These are phyloP conservation scores for Heliamphora pulchella DNA, from an alignment of 179 eudicot genomes.

Conservation along the genomic window DNA sequence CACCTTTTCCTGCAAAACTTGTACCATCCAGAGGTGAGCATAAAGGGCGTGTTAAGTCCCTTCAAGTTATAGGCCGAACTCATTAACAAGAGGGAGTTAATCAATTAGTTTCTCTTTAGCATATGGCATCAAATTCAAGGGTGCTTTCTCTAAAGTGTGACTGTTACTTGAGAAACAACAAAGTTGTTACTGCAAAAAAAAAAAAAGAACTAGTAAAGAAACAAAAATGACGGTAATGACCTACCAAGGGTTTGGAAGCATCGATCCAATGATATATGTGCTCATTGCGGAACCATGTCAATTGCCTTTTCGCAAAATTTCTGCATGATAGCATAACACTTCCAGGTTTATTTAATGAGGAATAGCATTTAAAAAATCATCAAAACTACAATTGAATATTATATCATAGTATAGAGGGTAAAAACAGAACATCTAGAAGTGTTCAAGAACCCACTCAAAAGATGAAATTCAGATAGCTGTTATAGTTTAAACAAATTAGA, in stretches of 20 bases:
- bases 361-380: not conserved
- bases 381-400: no score
- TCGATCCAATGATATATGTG: conserved; percentile 86
- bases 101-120: not conserved
- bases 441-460: not conserved
- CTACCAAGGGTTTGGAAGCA: conserved; percentile 92
- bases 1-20: conserved; percentile 60
- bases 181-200: not conserved
- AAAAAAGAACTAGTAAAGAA: not conserved
- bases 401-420: not conserved
- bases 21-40: not conserved
- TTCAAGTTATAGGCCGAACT: not conserved
- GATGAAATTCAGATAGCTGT: not conserved
- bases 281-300: conserved; percentile 95
- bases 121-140: not conserved
- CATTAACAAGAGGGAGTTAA: not conserved
- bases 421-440: not conserved
- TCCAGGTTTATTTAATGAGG: not conserved
- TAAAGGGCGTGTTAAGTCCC: not conserved
- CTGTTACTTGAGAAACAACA: not conserved
- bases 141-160: not conserved
- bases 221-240: conserved; percentile 24
- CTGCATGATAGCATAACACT: conserved; percentile 33
- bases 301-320: conserved; percentile 86
- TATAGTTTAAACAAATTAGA: not conserved